A percentile compares a stretch with the other conserved stretches of the same genome.
phyloP scores from a whole-genome alignment of 2,329 filamentous ascomycete species.

The Alternaria burnsii region DNA sequence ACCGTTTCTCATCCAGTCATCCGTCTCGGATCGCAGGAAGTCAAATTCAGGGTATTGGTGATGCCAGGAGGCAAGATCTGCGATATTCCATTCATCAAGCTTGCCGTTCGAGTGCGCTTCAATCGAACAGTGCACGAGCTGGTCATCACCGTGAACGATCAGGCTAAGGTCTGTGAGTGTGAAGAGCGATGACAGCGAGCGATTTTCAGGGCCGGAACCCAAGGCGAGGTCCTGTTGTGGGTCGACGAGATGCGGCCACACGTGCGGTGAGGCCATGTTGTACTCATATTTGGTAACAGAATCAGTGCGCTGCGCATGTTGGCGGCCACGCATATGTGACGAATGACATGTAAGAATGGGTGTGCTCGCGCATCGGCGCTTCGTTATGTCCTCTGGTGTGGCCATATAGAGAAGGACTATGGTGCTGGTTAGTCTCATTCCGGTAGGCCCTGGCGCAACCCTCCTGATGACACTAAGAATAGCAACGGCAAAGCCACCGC shows the following conservation, averaged over 20 bases:
- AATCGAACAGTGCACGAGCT: constrained; percentile 52
- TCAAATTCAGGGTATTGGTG: constrained; percentile 45
- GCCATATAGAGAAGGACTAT: constrained; percentile 55
- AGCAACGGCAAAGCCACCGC: constrained; percentile 11
- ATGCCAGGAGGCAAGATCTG: constrained; percentile 43
- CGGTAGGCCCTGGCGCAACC: constrained; percentile 21
- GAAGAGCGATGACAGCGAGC: constrained; percentile 28
- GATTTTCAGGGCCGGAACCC: constrained; percentile 15
- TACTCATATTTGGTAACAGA: constrained; percentile 35
- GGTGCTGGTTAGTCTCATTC: constrained; percentile 31
- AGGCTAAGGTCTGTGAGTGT: constrained; percentile 51
- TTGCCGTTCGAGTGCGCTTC: constrained; percentile 41
- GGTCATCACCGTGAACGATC: constrained; percentile 50
- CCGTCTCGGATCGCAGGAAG: constrained; percentile 31
- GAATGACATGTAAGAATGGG: constrained; percentile 31
- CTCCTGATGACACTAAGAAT: constrained; percentile 11
- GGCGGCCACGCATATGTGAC: constrained; percentile 33
- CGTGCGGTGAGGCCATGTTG: constrained; percentile 18
- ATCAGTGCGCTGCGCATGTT: constrained; percentile 28
- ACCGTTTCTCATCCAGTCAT: constrained; percentile 31
- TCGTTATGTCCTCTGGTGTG: constrained; percentile 44
- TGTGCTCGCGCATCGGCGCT: constrained; percentile 28
- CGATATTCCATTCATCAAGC: constrained; percentile 42
- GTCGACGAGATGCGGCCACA: constrained; percentile 28
- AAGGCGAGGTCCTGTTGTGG: constrained; percentile 27